Base-by-base conservation (phyloP, 2,329 filamentous ascomycete species). In the Ilyonectria sp. region DNA sequence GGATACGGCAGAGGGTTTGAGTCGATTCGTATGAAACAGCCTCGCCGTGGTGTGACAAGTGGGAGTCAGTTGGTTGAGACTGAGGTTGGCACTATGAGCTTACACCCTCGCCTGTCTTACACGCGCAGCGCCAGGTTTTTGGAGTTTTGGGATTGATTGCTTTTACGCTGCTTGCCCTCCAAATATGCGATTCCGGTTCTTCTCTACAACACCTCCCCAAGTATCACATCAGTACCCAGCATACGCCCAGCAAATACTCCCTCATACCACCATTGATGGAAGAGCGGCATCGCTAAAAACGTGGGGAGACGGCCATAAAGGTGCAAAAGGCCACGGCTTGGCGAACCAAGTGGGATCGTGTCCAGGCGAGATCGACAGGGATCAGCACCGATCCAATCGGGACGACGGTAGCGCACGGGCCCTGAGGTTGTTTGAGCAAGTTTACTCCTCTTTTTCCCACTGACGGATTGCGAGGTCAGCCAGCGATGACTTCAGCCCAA, bases 401-500 rank as follows among this genome's bases (percentile, higher is more conserved):
- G 59, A 9, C 35, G 44, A 3, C 1, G 2, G 0, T 49, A 40
- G 56, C 55, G 70, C 69, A 69, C 68, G 68, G 65, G 63, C 70
- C 70, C 47, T 81, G 79, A 79, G 79, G 73, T 69, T 77, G 68
- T 81, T 81, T 81, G 79, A 81, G 79, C 79, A 81, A 81, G 79
- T 81, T 81, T 79, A 66, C 67, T 67, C 23, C 60, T 67, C 54
- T 60, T 62, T 60, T 43, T 23, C 37, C 60, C 49, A 69, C 71
- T 69, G 62, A 63, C 65, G 60, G 60, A 65, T 60, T 15, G 17
- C 37, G n/a, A 40, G 6, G 13, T 43, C 40, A n/a, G 7, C 40
- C 69, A 31, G 37, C 31, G 47, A 50, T 31, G 43, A 23, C 37
- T 49, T 52, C 50, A 56, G 46, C 10, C 62, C 52, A 55, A 33